Base-by-base conservation (phyloP, 106 monocot species). In the Iris macrosiphon region DNA sequence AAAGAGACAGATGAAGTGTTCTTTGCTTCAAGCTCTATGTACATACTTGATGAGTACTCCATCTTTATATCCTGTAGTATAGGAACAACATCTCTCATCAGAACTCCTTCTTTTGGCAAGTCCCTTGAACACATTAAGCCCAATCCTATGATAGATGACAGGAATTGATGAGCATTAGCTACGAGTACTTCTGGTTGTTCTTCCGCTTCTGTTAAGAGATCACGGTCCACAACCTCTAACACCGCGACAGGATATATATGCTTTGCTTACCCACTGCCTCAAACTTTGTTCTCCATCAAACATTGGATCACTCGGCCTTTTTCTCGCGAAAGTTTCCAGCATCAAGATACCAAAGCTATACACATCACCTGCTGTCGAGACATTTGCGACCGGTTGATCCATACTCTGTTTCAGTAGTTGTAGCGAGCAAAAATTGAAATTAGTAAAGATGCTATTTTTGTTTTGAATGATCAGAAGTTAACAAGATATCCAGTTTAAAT, bases 281-380 rank as follows among this genome's bases (percentile, higher is more conserved):
- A 70, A 44, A 52, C 25, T 62, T 19, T 25, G 32, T 26, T 62
- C 70, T 30, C 30, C 53, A 27, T 3, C 34, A 43, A 69, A 69
- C 70, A 62, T 60, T 1, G 52, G 12, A 62, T 55, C 54, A 28
- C 53, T 62, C 5, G 70, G 70, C 32, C 27, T 61, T 45, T 54
- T 70, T 21, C 70, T 25, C 19, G 54, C 62, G 19, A 62, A 28
- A 4, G 37, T 45, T 46, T 70, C 62, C 3, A 70, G 32, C 43
- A 62, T 12, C 6, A 62, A 4, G 12, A 70, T 62, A 13, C 70
- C 70, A 31, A 62, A 70, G 21, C 70, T 70, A 43, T 70, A 70
- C 1, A 70, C 61, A 19, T 70, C 70, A 18, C 61, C 35, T n/a
- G 30, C 46, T 19, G 26, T 45, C 55, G 62, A 61, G 7, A 54